Evolutionary conservation across 805 yeast genomes (phyloP), one percentile per base, ranked within the genome.

Genomic region (Ogataea trehaloabstinens): DNA sequence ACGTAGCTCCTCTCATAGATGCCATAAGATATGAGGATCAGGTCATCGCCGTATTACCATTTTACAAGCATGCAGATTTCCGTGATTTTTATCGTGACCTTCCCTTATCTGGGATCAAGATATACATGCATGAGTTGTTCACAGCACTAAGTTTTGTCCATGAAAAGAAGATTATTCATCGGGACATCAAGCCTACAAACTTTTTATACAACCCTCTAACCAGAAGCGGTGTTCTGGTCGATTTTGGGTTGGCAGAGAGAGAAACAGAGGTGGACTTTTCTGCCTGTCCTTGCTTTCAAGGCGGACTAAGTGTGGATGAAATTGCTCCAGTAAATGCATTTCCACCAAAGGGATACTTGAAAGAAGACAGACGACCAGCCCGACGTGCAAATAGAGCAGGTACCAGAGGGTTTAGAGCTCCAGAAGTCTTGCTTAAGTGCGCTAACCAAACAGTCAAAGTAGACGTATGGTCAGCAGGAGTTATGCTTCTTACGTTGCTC

Each of bases 361-460:
- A 87, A 56, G 86, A 85, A 52, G 99, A 93, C 64, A 77, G 78
- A 35, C 71, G 98, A 51, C 85, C 95, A 0, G 86, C 93, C 2
- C 74, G 95, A 53, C 74, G 99, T 41, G 98, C 98, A 0, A 93
- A 93, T 55, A 79, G 99, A 52, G 99, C 99, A 13, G 97, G 97
- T 6, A 89, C 97, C 1, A 72, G 97, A 51, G 97, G 97, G 0
- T 89, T 89, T 56, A 71, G 97, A 50, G 96, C 97, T 0, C 96
- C 96, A 0, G 97, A 89, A 58, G 96, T 89, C 4, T 66, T 90
- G 38, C 73, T 88, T 63, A 88, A 87, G 58, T 89, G 97, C 61
- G 76, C 85, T 1, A 80, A 85, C 42, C 97, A 89, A 64, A 73
- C 84, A 3, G 76, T 85, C 5, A 84, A 82, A 58, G 78, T 89